phyloP scores from a whole-genome alignment of 106 monocot genomes.

The Phalaenopsis aphrodite region DNA sequence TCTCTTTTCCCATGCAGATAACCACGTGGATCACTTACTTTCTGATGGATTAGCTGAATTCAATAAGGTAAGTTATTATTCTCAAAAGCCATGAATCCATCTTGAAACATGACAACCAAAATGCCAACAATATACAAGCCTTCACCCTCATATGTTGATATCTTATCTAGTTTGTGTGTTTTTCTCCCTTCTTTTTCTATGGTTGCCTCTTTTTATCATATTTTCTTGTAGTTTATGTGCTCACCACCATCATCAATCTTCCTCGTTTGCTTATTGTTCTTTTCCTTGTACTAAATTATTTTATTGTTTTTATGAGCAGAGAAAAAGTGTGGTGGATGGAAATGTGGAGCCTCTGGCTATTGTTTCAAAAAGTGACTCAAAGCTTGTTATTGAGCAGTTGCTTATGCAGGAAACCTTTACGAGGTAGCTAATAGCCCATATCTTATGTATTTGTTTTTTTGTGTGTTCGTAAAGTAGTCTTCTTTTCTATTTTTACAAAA shows the following conservation, averaged over 20 bases:
- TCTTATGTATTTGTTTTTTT: background rate
- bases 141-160: background rate
- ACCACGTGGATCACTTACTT: background rate
- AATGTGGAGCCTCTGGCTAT: slow-evolving; percentile 19
- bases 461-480: background rate
- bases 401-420: slow-evolving; percentile 68
- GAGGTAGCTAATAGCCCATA: slow-evolving; percentile 32
- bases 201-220: background rate
- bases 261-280: background rate
- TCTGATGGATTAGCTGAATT: background rate
- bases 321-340: slow-evolving; percentile 4
- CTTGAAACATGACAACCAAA: background rate
- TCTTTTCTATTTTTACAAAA: slow-evolving; percentile 3
- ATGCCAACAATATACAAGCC: background rate
- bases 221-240: background rate
- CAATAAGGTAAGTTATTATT: background rate
- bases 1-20: slow-evolving; percentile 2
- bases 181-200: background rate
- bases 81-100: background rate
- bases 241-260: no score
- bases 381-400: slow-evolving; percentile 51
- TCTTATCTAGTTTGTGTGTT: background rate
- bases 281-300: background rate
- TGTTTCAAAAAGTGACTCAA: slow-evolving; percentile 31
- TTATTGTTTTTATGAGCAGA: slow-evolving; percentile 10